Base-by-base conservation (phyloP, 169 alveolate genomes). In the Pseudocohnilembus persalinus region DNA sequence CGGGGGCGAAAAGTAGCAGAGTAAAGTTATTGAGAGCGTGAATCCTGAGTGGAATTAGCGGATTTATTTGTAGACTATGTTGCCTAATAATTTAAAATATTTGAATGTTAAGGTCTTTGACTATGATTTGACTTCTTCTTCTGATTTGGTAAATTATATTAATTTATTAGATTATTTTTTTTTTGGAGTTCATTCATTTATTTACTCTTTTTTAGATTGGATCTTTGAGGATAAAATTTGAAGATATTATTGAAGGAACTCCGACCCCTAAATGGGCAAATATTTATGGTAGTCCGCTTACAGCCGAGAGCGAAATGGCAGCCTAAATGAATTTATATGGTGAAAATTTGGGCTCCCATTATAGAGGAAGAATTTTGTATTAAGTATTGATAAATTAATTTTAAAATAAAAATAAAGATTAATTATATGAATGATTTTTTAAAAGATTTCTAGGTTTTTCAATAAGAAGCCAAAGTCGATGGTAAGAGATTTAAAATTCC, bases 251-350 rank as follows among this genome's bases (percentile, higher is more conserved):
- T 33, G 87, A 88, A 34, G 75, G 78, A 65, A 88, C 83, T 30
- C 64, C 63, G 1, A 77, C 73, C 33, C 94, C 93, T 0, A 82
- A 68, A 76, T 92, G 95, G 95, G 88, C 85, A 29, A 92, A 92
- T 82, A 31, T 92, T 0, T 92, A 92, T 81, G 95, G 95, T 0
- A 89, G 94, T n/a, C 91, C 91, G 4, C 28, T 89, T 24, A 65
- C 87, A 0, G 94, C 84, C 27, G 78, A 78, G 31, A 89, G 89
- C 6, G 84, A 87, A 63, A 31, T 89, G 15, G 94, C 95, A 65
- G 93, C 87, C 79, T 77, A 87, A 49, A 92, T 92, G 95, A 92
- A 91, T 83, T 75, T 84, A 68, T 89, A 34, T 85, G 92, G 93
- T 1, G 83, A 83, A 25, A 83, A 81, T 0, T 31, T 83, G 73